Evolutionary conservation across 345 rosid genomes (phyloP).

Genomic region (Streptanthus diversifolius): DNA sequence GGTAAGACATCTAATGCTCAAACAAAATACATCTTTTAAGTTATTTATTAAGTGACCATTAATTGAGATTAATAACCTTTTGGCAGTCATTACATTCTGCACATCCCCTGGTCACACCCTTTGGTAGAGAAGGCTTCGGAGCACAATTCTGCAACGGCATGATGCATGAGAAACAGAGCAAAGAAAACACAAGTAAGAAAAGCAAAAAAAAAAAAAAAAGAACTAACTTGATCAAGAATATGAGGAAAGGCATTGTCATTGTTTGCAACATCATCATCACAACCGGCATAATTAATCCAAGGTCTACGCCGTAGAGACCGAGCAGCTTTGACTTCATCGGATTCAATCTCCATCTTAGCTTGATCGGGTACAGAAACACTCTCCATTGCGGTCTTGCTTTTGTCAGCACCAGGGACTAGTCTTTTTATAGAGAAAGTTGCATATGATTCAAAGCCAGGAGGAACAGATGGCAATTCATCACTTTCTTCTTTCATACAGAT

Average conservation of each 20-base stretch:
- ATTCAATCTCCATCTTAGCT: slow-evolving; percentile 46
- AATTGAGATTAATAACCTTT: slow-evolving; percentile 52
- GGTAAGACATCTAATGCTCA: neutral
- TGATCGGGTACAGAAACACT: slow-evolving; percentile 45
- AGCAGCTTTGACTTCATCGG: slow-evolving; percentile 40
- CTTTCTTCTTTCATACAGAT: slow-evolving; percentile 75
- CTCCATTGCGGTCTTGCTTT: slow-evolving; percentile 32
- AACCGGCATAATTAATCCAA: slow-evolving; percentile 53
- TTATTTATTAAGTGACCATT: neutral
- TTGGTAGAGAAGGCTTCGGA: slow-evolving; percentile 52
- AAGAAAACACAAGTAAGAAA: neutral
- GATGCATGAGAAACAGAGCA: slow-evolving; percentile 4
- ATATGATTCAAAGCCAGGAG: slow-evolving; percentile 95
- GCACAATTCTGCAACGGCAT: slow-evolving; percentile 47
- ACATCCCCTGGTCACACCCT: slow-evolving; percentile 82
- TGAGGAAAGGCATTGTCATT: slow-evolving; percentile 49
- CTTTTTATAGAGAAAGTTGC: slow-evolving; percentile 61
- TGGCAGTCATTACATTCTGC: slow-evolving; percentile 75
- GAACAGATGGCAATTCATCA: slow-evolving; percentile 80
- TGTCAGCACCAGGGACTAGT: slow-evolving; percentile 38
- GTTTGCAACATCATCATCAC: slow-evolving; percentile 31
- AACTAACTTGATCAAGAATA: slow-evolving; percentile 56
- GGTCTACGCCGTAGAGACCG: slow-evolving; percentile 59
- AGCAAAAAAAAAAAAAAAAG: neutral
- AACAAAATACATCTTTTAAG: neutral